Base-by-base conservation (phyloP, 2,329 filamentous ascomycete species). In the Sporothrix mexicana region DNA sequence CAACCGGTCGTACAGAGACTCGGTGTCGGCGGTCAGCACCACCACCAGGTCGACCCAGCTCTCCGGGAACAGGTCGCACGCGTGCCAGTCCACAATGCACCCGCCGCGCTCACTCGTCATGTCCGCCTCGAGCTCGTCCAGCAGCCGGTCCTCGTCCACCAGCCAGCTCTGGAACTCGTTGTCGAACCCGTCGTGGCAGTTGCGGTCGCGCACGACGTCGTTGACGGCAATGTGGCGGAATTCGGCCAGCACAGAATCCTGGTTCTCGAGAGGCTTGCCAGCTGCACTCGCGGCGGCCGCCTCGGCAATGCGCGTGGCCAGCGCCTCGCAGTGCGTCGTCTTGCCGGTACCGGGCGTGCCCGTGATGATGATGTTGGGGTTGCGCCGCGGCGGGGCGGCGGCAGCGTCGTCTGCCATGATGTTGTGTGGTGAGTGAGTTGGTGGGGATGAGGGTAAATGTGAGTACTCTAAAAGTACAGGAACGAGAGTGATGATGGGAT, bases 271-370 rank as follows among this genome's bases (percentile, higher is more conserved):
- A 0, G 9, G 13, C 10, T 30, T 45, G 20, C 64, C 13, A 13
- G n/a, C 25, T 13, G 47, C 1, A 20, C 12, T 25, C 3, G 43
- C 45, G n/a, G 43, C 59, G 6, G 61, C 64, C 23, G 30, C 74
- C 8, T 68, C 72, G n/a, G 72, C 61, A 9, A 92, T 92, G 74
- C 88, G 89, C 79, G 92, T 86, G 7, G 93, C 93, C 67, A 99
- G 85, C 78, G 90, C 87, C 81, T 97, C 93, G 80, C 93, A 93
- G 81, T 97, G 95, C 8, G 93, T 97, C 20, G 95, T 97, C 85
- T 99, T 99, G 79, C 96, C 96, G 41, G 97, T 94, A 72, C 96
- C 96, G 0, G 96, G 96, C 23, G 96, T 99, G 76, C 96, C 96
- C 55, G 96, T 98, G 76, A 99, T 87, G 77, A 99, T 92, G 78